Conservation (phyloP, 371 early-diverging fungal genomes). For the Zychaea mexicana region DNA sequence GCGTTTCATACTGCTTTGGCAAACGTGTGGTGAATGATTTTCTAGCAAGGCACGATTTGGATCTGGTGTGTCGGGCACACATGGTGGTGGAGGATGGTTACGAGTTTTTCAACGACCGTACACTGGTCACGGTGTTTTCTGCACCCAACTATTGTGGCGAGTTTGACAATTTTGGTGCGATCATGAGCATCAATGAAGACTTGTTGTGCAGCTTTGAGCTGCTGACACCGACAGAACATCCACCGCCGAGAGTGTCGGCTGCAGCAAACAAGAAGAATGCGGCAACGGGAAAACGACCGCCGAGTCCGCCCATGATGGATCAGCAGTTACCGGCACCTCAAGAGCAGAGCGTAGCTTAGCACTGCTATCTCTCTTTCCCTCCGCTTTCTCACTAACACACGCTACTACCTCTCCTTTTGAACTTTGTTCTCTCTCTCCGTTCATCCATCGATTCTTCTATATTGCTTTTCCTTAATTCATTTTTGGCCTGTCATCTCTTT, state of each 20-base stretch:
- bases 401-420: neutral
- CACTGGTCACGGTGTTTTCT: constrained; percentile 97
- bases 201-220: constrained; percentile 89
- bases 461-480: neutral
- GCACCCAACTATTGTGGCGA: constrained; percentile 99
- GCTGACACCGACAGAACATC: constrained; percentile 48
- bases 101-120: constrained; percentile 96
- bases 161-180: constrained; percentile 96
- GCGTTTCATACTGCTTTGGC: constrained; percentile 97
- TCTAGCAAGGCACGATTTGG: constrained; percentile 72
- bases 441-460: neutral
- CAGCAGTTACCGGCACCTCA: constrained; percentile 4
- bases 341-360: constrained; percentile 12
- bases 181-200: constrained; percentile 96
- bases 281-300: constrained; percentile 5
- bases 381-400: no score
- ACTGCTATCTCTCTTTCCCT: neutral
- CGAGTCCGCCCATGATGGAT: constrained; percentile 11
- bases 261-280: neutral
- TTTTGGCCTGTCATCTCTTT: neutral
- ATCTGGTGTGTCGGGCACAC: constrained; percentile 97
- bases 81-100: constrained; percentile 99
- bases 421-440: neutral
- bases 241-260: constrained; percentile 4
- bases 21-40: constrained; percentile 87